Base-by-base conservation (phyloP, 2,329 filamentous ascomycete genomes). In the Epicoccum nigrum region DNA sequence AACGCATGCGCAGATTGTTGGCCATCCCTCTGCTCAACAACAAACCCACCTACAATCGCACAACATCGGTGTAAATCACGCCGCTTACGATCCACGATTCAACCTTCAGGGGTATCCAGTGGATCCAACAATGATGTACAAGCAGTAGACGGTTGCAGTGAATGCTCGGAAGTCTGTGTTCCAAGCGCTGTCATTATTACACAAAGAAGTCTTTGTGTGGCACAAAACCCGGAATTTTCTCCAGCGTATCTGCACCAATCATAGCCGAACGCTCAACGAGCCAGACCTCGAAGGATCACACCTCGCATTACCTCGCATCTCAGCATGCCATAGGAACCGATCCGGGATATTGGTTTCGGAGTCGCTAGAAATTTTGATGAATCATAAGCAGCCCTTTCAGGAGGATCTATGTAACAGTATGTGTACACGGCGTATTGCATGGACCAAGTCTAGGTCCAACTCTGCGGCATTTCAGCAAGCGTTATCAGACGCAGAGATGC, bases 101-200 rank as follows among this genome's bases (percentile, higher is more conserved):
- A 55, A 54, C 9, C 60, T 70, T 34, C 67, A 68, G 46, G 65
- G 65, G 16, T 72, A 65, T 49, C 67, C 65, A 15, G 65, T 71
- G 31, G 68, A 72, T 53, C 68, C 69, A 16, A 60, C 62, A 12
- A 71, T 72, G 67, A 65, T 68, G 53, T 72, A 63, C 49, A 71
- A 72, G 54, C 63, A 65, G 42, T 52, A 47, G 33, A 39, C 13
- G 32, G 19, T 33, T 21, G 43, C 12, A 17, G 25, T 47, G 19
- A 38, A 52, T 39, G 42, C 33, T 32, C 16, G n/a, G 30, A n/a
- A 13, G 16, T 40, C n/a, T 28, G 43, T 25, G 23, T 9, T 9
- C 23, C 23, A 9, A 6, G 6, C 23, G 23, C 44, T 49, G 20
- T 21, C 16, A 17, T 33, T 4, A 43, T 52, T 27, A n/a, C 49